Evolutionary conservation across 352 stramenopile species (phyloP), one percentile per base, ranked within the genome.

Genomic region (Pseudoperonospora humuli): DNA sequence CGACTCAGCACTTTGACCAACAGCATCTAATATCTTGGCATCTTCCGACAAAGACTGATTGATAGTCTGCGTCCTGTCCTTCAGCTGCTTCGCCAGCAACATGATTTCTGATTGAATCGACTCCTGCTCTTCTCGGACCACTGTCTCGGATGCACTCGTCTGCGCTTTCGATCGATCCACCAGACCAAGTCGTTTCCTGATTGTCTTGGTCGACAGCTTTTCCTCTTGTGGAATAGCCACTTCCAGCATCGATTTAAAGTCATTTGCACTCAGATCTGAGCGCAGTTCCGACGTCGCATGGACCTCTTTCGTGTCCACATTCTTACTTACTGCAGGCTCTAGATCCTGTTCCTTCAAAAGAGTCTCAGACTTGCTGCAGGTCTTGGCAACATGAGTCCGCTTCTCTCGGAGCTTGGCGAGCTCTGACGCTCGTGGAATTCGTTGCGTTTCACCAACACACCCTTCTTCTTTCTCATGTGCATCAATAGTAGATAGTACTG

Each of bases 71-170:
- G 76, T 86, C 27, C 66, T 61, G 31, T 84, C 55, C 58, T 89
- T 89, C 11, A 89, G 64, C 45, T 81, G 67, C 52, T 71, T 70
- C 4, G 76, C 76, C 35, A 89, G 66, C 17, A 52, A 64, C 54
- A 84, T 67, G 71, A 89, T 89, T 48, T 89, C 76, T 15, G 71
- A 69, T 51, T 89, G 61, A 26, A 89, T 75, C 1, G 55, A 64
- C 41, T 89, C 74, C 32, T 86, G 76, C 46, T 86, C 71, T 55
- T 77, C 70, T 29, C 61, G 64, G 6, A 53, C 70, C 7, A 72
- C 59, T 9, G 48, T 61, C 31, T 84, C 68, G 0, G 64, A 75
- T 13, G 64, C 66, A 20, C 17, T 70, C 11, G 35, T 29, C 9
- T 64, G 61, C 7, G 45, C 46, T 7, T 61, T 25, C 13, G 31